Evolutionary conservation across 352 stramenopile species (phyloP).

Genomic region (Phytopythium montanum): DNA sequence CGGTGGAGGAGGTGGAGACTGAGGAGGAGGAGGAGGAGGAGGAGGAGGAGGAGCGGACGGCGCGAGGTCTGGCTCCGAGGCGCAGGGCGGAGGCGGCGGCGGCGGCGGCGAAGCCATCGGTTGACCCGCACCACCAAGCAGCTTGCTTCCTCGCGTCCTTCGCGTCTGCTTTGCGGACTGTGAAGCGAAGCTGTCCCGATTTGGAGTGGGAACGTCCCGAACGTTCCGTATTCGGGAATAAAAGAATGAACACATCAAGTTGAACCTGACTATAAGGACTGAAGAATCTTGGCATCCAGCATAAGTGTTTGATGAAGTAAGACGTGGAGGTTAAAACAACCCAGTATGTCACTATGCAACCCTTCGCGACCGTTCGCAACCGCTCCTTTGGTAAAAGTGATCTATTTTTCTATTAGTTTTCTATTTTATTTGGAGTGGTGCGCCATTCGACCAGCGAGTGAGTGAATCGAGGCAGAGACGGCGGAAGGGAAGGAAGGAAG

Average conservation of each 20-base stretch:
- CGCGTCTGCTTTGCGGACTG: no score
- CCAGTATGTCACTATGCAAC: background rate
- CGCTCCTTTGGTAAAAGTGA: background rate
- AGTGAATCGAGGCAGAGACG: background rate
- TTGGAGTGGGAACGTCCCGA: background rate
- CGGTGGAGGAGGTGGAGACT: background rate
- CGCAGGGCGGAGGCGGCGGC: background rate
- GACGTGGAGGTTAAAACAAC: background rate
- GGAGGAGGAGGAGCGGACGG: background rate
- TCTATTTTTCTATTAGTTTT: no score
- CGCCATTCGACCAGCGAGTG: no score
- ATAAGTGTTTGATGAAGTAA: background rate
- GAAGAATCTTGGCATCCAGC: background rate
- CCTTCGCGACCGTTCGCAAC: background rate
- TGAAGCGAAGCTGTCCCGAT: background rate
- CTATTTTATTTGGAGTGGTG: no score
- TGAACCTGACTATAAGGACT: background rate
- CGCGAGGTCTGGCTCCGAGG: background rate
- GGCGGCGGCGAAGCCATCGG: background rate
- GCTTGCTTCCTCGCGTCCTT: background rate
- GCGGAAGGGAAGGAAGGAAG: background rate
- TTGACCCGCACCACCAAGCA: background rate
- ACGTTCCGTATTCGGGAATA: background rate
- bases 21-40: background rate
- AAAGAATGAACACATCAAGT: background rate